These are phyloP conservation scores for Phoma sp. DNA, from an alignment of 2,329 filamentous ascomycete genomes.

Conservation along the genomic window DNA sequence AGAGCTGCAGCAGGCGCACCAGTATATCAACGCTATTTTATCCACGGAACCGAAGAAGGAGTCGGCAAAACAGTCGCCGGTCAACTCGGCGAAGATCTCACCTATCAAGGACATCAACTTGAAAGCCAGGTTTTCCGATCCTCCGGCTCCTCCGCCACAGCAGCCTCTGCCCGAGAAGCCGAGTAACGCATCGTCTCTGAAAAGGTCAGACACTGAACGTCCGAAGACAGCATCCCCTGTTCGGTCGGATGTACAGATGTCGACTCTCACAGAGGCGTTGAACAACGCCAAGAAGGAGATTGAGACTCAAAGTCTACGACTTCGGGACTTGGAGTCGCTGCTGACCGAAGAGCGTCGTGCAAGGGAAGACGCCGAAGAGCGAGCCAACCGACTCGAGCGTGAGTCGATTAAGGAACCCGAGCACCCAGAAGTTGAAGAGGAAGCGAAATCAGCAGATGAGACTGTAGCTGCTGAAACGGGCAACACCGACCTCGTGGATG, in stretches of 20 bases:
- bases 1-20: conserved; percentile 80
- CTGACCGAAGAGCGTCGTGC: conserved; percentile 80
- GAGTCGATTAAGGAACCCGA: conserved; percentile 56
- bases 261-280: conserved; percentile 83
- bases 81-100: conserved; percentile 51
- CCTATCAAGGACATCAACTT: conserved; percentile 66
- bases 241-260: conserved; percentile 74
- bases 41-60: conserved; percentile 70
- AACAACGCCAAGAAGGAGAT: conserved; percentile 85
- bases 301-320: conserved; percentile 77
- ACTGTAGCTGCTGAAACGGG: conserved; percentile 22
- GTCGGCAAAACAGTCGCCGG: conserved; percentile 52
- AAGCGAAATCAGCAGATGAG: conserved; percentile 17
- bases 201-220: conserved; percentile 76
- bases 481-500: conserved; percentile 25
- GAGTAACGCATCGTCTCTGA: conserved; percentile 71
- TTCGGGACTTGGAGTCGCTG: conserved; percentile 81
- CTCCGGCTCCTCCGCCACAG: conserved; percentile 89
- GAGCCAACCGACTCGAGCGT: conserved; percentile 72
- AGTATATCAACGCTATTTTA: conserved; percentile 79
- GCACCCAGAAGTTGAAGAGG: conserved; percentile 26
- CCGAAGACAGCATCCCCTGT: conserved; percentile 68
- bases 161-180: conserved; percentile 94
- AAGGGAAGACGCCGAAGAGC: conserved; percentile 82
- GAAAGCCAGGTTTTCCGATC: conserved; percentile 87